Evolutionary conservation across 1,284 basidiomycete species (phyloP).

Genomic region (Sutorius eximius): DNA sequence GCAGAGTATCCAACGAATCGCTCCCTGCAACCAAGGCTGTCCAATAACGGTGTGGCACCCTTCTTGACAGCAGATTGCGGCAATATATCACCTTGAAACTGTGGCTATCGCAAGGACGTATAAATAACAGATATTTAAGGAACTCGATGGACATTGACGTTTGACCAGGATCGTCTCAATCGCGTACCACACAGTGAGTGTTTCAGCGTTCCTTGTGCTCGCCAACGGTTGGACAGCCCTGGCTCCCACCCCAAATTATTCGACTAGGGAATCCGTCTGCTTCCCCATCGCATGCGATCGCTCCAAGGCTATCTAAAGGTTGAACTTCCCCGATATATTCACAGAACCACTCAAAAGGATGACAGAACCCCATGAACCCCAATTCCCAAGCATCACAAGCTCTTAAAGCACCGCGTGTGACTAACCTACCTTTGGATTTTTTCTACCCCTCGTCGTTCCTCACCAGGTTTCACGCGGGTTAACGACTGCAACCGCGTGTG

Average conservation of each 20-base stretch:
- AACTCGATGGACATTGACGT: background rate
- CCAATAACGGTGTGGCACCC: too few relatives aligned
- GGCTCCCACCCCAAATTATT: conserved; percentile 7
- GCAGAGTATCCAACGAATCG: too few relatives aligned
- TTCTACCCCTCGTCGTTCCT: background rate
- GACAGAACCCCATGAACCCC: background rate
- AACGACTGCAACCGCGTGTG: background rate
- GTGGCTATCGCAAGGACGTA: background rate
- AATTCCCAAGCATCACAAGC: conserved; percentile 2
- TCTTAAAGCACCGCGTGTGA: background rate
- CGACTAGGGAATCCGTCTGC: background rate
- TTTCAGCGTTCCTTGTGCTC: background rate
- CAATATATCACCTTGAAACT: conserved; percentile 3
- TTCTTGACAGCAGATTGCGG: background rate
- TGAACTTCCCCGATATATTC: background rate
- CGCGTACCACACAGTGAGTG: background rate
- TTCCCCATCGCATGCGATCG: conserved; percentile 12
- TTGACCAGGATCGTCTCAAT: conserved; percentile 1
- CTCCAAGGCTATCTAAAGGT: conserved; percentile 17
- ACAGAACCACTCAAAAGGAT: conserved; percentile 3
- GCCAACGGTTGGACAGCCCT: background rate
- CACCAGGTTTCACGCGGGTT: background rate
- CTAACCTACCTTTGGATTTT: background rate
- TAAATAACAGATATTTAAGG: background rate
- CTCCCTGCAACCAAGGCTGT: too few relatives aligned